Evolutionary conservation across 2,329 filamentous ascomycete species (phyloP), one percentile per base, ranked within the genome.

Genomic region (Penicillium brevicompactum): DNA sequence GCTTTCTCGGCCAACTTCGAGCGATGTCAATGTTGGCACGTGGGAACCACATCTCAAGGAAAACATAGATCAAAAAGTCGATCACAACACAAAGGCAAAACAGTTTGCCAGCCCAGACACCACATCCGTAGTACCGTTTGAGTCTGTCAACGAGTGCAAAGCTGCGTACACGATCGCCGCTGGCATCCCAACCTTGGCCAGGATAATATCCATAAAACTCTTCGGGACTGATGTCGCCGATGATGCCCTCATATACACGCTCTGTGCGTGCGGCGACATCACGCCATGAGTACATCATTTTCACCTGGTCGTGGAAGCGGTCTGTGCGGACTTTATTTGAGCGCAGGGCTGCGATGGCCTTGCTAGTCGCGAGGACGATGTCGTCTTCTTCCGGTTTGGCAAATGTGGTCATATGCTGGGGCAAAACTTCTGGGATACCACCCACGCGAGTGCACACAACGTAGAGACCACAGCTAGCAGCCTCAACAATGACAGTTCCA

Each of bases 241-340:
- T 91, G 64, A 99, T 95, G 46, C 94, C 91, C 70, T 96, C 87
- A 74, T 99, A 99, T 0, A 99, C 94, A 30, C 93, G 84, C 76
- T 99, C 94, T 0, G 94, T 97, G 52, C 94, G 89, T 65, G 89
- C 84, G 13, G 94, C 94, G 27, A 99, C 93, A 71, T 99, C 93
- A 27, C 90, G 90, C 94, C 94, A 99, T 1, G 91, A 96, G 77
- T 99, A 99, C 94, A 97, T 97, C 78, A 90, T 90, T 74, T 93
- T 92, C 59, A 99, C 94, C 74, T 97, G 90, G 63, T 96, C 93
- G 71, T 99, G 94, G 70, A 99, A 99, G 41, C 88, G 85, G 71
- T 97, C 93, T 1, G 94, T 96, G 59, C 91, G 87, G 27, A 99
- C 89, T 66, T 88, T 91, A 64, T 92, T 93, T 5, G 88, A 89